Base-by-base conservation (phyloP, 2,329 filamentous ascomycete genomes). In the Cladorrhinum sp. region DNA sequence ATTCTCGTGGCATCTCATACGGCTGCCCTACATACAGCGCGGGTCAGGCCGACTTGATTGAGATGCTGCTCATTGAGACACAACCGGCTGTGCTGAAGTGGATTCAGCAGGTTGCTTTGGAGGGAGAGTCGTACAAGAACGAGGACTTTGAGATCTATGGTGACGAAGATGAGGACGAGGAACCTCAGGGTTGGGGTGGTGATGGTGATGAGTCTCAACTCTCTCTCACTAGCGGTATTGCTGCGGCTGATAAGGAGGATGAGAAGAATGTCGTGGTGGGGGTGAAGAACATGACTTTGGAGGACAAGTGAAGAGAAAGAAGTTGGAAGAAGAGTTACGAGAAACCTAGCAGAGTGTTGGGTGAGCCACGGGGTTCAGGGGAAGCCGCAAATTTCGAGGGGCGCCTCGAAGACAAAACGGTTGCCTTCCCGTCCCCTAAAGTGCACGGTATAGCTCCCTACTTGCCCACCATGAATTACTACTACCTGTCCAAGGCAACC, bases 21-120 rank as follows among this genome's bases (percentile, higher is more conserved):
- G 88, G 88, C 4, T 89, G 85, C 64, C 88, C 89, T 3, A 81
- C 86, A 63, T 89, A 88, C 73, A 87, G 88, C n/a, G 83, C 87
- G 1, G 88, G 88, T 2, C 85, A 89, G 63, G 84, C 74, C 1
- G 70, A 78, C 32, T 78, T 85, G 68, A 76, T 76, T 7, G 90
- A 96, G 71, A 77, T 78, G 38, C 81, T 91, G 62, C 79, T 93
- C 56, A 77, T 88, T n/a, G 66, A 70, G 8, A 67, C 69, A 1
- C 66, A 67, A 25, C 57, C 63, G 4, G 59, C 67, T 2, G 63
- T 74, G 1, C 62, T 74, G 25, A 62, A 61, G n/a, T 72, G 69
- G 67, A 64, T 69, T 0, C 64, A 65, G 51, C 57, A 64, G 23
- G 69, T 71, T n/a, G 69, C 70, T 2, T 23, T 63, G 32, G 50